A percentile compares a stretch with the other conserved stretches of the same genome.
phyloP scores from a whole-genome alignment of 2,329 filamentous ascomycete genomes.

The Xylariaceae sp. region DNA sequence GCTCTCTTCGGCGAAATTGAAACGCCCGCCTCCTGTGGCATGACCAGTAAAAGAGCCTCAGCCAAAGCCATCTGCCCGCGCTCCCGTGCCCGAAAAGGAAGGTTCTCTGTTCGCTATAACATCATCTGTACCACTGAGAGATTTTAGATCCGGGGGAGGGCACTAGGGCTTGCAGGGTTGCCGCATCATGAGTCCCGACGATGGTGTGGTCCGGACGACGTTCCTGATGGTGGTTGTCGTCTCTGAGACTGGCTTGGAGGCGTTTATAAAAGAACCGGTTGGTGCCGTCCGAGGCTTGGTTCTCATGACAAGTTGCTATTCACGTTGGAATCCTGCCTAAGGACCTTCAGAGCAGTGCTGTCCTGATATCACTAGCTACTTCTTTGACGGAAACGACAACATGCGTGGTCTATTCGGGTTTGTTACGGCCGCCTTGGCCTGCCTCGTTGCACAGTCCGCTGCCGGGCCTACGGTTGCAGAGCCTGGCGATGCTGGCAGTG shows the following conservation, averaged over 20 bases:
- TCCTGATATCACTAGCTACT: not conserved
- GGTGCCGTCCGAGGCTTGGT: not conserved
- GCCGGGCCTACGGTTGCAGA: conserved; percentile 12
- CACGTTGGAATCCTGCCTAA: not conserved
- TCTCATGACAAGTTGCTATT: not conserved
- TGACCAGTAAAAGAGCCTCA: conserved; percentile 6
- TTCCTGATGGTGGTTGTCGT: not conserved
- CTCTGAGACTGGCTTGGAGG: not conserved
- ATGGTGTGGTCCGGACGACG: not conserved
- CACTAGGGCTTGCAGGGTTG: conserved; percentile 11
- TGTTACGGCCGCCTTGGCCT: conserved; percentile 14
- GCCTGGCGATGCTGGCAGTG: conserved; percentile 12
- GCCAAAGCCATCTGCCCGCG: not conserved
- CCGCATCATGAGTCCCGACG: not conserved
- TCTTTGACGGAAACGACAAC: conserved; percentile 1
- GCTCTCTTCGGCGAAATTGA: conserved; percentile 17
- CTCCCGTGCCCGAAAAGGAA: conserved; percentile 16
- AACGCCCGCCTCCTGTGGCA: conserved; percentile 4
- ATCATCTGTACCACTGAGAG: not conserved
- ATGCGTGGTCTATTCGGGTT: conserved; percentile 17
- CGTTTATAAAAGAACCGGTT: conserved; percentile 9
- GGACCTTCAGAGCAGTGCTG: not conserved
- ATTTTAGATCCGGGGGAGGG: not conserved
- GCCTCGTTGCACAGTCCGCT: conserved; percentile 10
- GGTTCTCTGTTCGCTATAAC: conserved; percentile 6